These are phyloP conservation scores for Ophiostoma australiae DNA, from an alignment of 2,329 filamentous ascomycete genomes.

Conservation along the genomic window DNA sequence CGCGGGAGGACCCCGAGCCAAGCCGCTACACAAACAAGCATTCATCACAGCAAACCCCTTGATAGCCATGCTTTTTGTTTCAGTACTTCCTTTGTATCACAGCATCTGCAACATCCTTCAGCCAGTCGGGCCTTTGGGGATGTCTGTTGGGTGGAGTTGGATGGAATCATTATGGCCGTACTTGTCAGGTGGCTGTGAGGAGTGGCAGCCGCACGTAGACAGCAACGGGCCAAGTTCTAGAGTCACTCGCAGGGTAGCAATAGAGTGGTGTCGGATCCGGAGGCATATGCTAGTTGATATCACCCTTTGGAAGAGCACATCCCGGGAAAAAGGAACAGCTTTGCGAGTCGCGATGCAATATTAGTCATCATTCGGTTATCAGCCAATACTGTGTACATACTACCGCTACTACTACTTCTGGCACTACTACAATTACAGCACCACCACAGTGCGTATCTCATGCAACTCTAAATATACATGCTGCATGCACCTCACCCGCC, in stretches of 20 bases:
- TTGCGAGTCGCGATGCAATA: not conserved
- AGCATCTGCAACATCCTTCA: not conserved
- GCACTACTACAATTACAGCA: no score
- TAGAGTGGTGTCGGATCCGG: not conserved
- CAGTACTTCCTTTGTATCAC: not conserved
- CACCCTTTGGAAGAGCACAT: not conserved
- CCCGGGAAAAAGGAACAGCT: not conserved
- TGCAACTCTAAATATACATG: not conserved
- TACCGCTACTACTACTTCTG: no score
- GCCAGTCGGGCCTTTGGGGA: not conserved
- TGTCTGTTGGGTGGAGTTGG: slow-evolving; percentile 5
- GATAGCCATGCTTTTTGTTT: not conserved
- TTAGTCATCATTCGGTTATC: not conserved
- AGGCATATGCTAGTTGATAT: not conserved
- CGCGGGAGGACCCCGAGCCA: slow-evolving; percentile 4
- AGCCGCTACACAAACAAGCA: slow-evolving; percentile 6
- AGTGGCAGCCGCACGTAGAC: not conserved
- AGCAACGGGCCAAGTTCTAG: not conserved
- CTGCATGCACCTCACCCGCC: not conserved
- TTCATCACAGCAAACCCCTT: not conserved
- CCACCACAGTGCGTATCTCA: not conserved
- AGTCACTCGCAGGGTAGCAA: not conserved
- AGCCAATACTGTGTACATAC: not conserved
- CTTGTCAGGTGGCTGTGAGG: not conserved
- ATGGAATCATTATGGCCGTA: slow-evolving; percentile 2